Evolutionary conservation across 108 stramenopile genomes (phyloP).

Genomic region (Fragilaria radians): DNA sequence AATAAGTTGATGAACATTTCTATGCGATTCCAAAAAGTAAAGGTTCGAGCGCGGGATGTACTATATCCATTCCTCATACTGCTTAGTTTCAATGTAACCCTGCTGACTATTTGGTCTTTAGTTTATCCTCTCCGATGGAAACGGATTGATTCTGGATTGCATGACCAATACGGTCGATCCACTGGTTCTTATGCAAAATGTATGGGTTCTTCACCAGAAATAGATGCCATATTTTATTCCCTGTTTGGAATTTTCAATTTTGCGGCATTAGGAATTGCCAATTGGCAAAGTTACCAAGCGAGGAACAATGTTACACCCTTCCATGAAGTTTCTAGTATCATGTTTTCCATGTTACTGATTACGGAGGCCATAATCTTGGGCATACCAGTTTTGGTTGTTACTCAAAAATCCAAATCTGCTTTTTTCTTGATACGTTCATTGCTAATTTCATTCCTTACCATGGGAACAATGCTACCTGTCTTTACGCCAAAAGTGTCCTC

Average conservation of each 20-base stretch:
- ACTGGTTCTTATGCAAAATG: not conserved
- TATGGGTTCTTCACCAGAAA: not conserved
- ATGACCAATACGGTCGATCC: not conserved
- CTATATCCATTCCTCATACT: constrained; percentile 5
- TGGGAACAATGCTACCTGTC: not conserved
- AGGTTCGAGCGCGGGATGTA: not conserved
- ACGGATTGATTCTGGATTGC: not conserved
- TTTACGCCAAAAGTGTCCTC: not conserved
- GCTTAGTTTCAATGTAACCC: not conserved
- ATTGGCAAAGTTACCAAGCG: constrained; percentile 35
- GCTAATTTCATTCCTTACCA: not conserved
- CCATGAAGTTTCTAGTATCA: constrained; percentile 28
- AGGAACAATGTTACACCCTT: constrained; percentile 35
- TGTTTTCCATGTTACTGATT: constrained; percentile 37
- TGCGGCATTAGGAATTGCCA: constrained; percentile 21
- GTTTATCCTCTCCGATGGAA: constrained; percentile 1
- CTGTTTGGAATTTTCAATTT: constrained; percentile 8
- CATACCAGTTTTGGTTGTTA: constrained; percentile 29
- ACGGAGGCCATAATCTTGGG: constrained; percentile 36
- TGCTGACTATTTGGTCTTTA: not conserved
- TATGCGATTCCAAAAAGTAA: not conserved
- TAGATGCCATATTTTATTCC: not conserved
- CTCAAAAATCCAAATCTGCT: constrained; percentile 16
- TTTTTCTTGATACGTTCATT: constrained; percentile 21
- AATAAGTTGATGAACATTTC: not conserved